phyloP scores from a whole-genome alignment of 2,329 filamentous ascomycete genomes.

The Albophoma yamanashiensis region DNA sequence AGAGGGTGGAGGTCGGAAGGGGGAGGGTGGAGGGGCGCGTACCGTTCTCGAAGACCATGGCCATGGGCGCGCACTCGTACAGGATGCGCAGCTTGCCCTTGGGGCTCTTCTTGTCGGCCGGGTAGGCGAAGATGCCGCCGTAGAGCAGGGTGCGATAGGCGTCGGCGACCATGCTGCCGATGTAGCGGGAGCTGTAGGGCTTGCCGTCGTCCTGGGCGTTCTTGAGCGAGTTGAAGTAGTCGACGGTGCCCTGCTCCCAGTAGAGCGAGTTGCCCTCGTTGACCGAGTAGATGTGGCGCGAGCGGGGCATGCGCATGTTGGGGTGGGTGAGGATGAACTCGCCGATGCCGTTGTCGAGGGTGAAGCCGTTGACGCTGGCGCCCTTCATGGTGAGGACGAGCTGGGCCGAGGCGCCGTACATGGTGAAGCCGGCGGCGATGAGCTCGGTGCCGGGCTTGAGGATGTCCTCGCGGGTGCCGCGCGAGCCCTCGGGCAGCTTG shows the following conservation, averaged over 20 bases:
- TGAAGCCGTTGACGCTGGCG: conserved; percentile 92
- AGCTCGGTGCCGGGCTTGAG: conserved; percentile 84
- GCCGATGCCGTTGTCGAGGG: conserved; percentile 88
- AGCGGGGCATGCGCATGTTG: conserved; percentile 76
- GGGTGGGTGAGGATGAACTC: conserved; percentile 99
- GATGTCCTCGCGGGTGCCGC: conserved; percentile 72
- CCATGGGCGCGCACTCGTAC: conserved; percentile 98
- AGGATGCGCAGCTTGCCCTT: conserved; percentile 97
- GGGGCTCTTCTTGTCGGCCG: conserved; percentile 93
- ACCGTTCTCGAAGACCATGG: conserved; percentile 98
- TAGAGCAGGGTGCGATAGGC: conserved; percentile 93
- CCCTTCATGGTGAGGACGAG: conserved; percentile 95
- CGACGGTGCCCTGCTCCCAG: conserved; percentile 81
- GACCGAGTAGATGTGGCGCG: conserved; percentile 85
- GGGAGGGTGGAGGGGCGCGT: conserved; percentile 24
- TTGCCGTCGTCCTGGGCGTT: conserved; percentile 63
- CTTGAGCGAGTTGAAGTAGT: conserved; percentile 87
- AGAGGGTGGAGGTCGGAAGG: neutral
- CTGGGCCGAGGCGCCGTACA: conserved; percentile 97
- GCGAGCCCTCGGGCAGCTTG: conserved; percentile 69
- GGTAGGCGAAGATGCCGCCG: conserved; percentile 95
- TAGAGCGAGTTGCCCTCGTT: conserved; percentile 98
- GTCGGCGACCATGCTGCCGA: conserved; percentile 96
- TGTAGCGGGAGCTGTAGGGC: conserved; percentile 92
- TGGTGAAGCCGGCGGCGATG: conserved; percentile 94